Percentiles rank a stretch among this genome's conserved stretches.
These are phyloP conservation scores for Malassezia psittaci DNA, from an alignment of 1,284 basidiomycete genomes.

Conservation along the genomic window DNA sequence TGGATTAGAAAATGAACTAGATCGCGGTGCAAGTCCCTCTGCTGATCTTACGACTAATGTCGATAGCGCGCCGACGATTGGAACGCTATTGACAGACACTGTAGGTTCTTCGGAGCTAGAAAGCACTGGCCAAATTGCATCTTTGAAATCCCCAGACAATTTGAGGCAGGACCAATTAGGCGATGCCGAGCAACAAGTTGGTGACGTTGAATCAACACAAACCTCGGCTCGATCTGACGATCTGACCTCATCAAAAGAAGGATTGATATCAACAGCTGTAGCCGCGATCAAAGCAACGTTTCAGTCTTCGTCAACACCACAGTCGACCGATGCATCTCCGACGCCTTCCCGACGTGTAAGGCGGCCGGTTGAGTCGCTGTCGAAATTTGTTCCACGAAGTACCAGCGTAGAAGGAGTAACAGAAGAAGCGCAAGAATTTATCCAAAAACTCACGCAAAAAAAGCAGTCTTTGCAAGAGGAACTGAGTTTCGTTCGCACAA, in stretches of 20 bases:
- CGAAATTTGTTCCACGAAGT: neutral
- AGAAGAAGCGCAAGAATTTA: neutral
- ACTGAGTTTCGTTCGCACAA: neutral
- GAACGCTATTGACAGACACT: too few relatives aligned
- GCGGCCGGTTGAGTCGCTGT: neutral
- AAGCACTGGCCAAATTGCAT: too few relatives aligned
- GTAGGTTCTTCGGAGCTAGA: too few relatives aligned
- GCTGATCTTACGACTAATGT: too few relatives aligned
- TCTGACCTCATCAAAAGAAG: neutral
- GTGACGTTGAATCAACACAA: too few relatives aligned
- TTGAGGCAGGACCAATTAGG: too few relatives aligned
- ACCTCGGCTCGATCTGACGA: neutral
- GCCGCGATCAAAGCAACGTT: neutral
- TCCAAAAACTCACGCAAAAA: neutral
- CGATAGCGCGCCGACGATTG: too few relatives aligned
- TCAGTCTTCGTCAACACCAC: neutral
- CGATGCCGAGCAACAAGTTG: too few relatives aligned
- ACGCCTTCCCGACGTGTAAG: neutral
- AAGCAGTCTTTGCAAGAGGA: slow-evolving; percentile 7
- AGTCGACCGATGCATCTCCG: neutral
- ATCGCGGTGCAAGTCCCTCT: too few relatives aligned
- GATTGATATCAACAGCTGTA: neutral
- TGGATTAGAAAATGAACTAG: too few relatives aligned
- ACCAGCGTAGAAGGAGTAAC: neutral
- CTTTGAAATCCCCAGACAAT: too few relatives aligned